These are phyloP conservation scores for Trichoderma sp. DNA, from an alignment of 2,329 filamentous ascomycete genomes.

Conservation along the genomic window DNA sequence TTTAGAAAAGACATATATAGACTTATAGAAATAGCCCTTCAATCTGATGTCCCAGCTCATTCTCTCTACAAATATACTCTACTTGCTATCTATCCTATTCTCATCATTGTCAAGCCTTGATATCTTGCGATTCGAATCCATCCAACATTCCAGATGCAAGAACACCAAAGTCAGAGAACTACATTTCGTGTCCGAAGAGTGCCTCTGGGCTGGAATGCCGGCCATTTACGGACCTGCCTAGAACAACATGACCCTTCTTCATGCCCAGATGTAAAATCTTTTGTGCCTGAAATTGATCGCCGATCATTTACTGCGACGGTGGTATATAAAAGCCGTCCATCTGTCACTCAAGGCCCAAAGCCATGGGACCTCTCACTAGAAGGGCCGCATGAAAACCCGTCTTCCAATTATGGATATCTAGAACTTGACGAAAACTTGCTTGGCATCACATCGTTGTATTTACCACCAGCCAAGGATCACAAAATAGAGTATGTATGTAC, in stretches of 20 bases:
- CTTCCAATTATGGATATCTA: background rate
- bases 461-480: background rate
- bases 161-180: background rate
- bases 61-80: background rate
- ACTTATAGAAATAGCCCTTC: background rate
- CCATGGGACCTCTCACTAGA: background rate
- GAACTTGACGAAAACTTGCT: background rate
- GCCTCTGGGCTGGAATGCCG: background rate
- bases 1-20: background rate
- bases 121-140: background rate
- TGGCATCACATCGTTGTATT: background rate
- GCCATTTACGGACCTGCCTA: background rate
- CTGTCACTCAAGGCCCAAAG: background rate
- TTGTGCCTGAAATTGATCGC: background rate
- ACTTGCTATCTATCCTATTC: background rate
- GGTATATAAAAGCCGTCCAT: background rate
- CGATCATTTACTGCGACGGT: background rate
- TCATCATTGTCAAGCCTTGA: background rate
- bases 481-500: background rate
- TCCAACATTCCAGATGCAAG: background rate
- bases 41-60: background rate
- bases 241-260: background rate
- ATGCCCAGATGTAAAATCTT: background rate
- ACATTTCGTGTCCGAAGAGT: background rate
- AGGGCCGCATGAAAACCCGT: background rate